These are phyloP conservation scores for Acanthamoeba sp. DNA, from an alignment of 208 protist genomes.

Conservation along the genomic window DNA sequence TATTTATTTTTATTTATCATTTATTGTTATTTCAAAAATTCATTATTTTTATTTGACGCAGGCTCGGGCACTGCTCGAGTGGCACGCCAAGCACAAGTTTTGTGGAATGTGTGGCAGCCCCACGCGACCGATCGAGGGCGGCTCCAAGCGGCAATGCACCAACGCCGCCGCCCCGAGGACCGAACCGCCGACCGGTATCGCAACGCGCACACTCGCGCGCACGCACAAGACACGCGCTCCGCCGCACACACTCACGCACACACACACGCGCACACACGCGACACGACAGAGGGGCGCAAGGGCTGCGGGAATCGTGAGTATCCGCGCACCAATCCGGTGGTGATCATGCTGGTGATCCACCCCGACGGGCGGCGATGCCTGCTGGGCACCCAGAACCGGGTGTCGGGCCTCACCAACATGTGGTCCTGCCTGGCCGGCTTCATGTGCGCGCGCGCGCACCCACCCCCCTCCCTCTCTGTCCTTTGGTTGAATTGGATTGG, in stretches of 20 bases:
- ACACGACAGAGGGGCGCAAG: background rate
- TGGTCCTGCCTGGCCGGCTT: background rate
- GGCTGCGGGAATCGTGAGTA: background rate
- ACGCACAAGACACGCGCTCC: no score
- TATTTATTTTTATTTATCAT: no score
- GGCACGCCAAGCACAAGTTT: background rate
- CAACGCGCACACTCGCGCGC: no score
- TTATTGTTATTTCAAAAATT: background rate
- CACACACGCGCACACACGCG: no score
- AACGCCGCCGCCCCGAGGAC: background rate
- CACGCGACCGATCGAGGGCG: background rate
- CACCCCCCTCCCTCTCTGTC: no score
- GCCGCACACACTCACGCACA: no score
- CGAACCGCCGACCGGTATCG: background rate
- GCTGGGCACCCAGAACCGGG: background rate
- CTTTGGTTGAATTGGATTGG: no score
- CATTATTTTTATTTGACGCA: background rate
- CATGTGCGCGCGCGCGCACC: background rate
- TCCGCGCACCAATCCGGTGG: slow-evolving; percentile 14
- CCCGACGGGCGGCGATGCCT: background rate
- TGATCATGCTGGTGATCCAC: slow-evolving; percentile 12
- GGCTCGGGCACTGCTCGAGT: background rate
- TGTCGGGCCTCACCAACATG: background rate
- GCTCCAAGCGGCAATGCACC: background rate
- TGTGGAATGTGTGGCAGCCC: background rate